Conservation (phyloP, 352 stramenopile genomes). For the Phytopythium mirpurense region DNA sequence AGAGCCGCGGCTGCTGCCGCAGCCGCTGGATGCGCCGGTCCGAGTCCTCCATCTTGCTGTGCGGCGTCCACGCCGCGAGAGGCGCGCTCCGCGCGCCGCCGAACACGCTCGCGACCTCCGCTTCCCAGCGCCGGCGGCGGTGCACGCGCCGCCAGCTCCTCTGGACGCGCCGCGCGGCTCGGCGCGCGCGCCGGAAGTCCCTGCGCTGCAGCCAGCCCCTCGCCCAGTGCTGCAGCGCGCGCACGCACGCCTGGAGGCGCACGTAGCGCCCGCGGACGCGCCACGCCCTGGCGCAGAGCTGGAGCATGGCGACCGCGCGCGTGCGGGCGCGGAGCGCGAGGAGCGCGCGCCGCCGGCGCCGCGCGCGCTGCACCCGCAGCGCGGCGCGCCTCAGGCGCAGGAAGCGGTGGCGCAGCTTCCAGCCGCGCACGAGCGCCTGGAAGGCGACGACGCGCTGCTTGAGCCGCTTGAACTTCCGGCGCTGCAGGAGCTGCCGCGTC, state of each 20-base stretch:
- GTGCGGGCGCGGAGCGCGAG: constrained; percentile 16
- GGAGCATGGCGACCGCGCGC: constrained; percentile 28
- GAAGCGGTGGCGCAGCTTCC: constrained; percentile 29
- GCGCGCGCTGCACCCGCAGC: constrained; percentile 41
- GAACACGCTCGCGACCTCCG: constrained; percentile 51
- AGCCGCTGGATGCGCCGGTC: constrained; percentile 55
- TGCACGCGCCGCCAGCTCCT: constrained; percentile 30
- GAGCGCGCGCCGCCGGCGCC: constrained; percentile 27
- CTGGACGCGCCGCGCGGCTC: constrained; percentile 33
- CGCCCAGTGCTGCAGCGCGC: constrained; percentile 38
- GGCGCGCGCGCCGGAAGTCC: constrained; percentile 29
- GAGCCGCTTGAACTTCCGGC: constrained; percentile 52
- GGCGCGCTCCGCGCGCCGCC: constrained; percentile 9
- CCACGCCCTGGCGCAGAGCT: constrained; percentile 53
- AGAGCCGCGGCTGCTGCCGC: constrained; percentile 35
- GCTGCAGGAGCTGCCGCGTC: constrained; percentile 61
- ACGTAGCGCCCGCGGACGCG: constrained; percentile 37
- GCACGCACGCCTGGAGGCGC: constrained; percentile 19
- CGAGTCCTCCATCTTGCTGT: constrained; percentile 67
- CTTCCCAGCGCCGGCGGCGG: constrained; percentile 31
- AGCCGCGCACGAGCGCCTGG: constrained; percentile 54
- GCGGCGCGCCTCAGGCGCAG: constrained; percentile 15
- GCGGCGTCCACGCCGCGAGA: constrained; percentile 29
- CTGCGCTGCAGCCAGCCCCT: constrained; percentile 49
- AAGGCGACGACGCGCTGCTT: constrained; percentile 61